Conservation (phyloP, 768 basidiomycete species). For the Boletus rex-veris region DNA sequence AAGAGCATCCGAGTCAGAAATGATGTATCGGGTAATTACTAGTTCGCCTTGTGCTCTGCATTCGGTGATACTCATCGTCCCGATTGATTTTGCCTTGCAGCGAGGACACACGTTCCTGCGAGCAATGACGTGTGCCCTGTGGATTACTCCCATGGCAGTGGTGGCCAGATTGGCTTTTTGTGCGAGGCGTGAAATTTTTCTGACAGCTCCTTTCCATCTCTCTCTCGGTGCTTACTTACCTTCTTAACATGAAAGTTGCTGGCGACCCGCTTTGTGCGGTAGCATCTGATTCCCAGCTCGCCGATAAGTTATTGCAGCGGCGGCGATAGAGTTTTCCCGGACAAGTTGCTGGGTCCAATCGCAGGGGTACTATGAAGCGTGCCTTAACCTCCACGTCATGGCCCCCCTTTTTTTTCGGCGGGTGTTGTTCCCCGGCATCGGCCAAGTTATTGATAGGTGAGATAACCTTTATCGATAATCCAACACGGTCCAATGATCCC, state of each 20-base stretch:
- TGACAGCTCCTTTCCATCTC: background rate
- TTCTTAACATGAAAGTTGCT: conserved; percentile 3
- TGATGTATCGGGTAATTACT: background rate
- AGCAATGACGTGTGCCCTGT: background rate
- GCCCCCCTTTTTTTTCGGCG: background rate
- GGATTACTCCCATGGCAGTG: background rate
- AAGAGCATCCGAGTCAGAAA: too few relatives aligned
- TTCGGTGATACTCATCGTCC: background rate
- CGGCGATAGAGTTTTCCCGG: background rate
- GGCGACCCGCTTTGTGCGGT: background rate
- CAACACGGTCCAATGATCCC: background rate
- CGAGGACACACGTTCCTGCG: background rate
- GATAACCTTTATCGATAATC: conserved; percentile 26
- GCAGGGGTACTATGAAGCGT: conserved; percentile 11
- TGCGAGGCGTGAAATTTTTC: background rate
- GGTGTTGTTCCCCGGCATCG: conserved; percentile 11
- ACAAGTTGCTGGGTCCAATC: background rate
- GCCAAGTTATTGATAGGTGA: conserved; percentile 21
- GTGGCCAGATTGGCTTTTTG: background rate
- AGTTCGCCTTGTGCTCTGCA: background rate
- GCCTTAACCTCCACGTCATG: conserved; percentile 1
- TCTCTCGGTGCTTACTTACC: background rate
- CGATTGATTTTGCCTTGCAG: background rate
- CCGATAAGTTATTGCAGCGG: background rate
- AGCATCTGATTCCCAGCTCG: background rate